Base-by-base conservation (phyloP, 495 filamentous ascomycete genomes). In the Pyrenula aspistea region DNA sequence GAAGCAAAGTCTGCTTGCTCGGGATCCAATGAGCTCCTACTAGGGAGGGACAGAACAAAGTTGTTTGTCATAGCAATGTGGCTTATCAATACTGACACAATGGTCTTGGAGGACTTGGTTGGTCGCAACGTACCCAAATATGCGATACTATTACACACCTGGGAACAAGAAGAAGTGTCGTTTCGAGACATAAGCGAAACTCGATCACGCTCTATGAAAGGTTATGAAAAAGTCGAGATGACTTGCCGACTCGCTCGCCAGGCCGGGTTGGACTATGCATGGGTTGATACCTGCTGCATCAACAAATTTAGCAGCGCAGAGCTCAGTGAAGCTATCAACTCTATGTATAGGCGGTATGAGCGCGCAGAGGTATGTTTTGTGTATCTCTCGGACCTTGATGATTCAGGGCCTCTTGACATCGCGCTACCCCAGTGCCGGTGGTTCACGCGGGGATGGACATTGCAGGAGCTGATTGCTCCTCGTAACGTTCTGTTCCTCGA, bases 391-490 rank as follows among this genome's bases (percentile, higher is more conserved):
- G 67, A 68, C 49, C 59, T 68, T 25, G 50, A 52, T 52, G 50
- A 52, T 10, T 52, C 50, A 10, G 50, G 50, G 20, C 50, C 8
- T 8, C 50, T 20, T 19, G 19, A 52, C 50, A 19, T 8, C 50
- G 4, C 20, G 50, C 50, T 52, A 52, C 50, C 50, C 20, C 50
- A 19, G 8, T 52, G 61, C 53, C 53, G 60, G 0, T 76, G 73
- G 71, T 70, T 70, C 10, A 68, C 55, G 1, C 55, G 73, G 3
- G 71, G 71, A 0, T 76, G 73, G 73, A 72, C 71, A 4, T 55
- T 73, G 2, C 71, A 73, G 21, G 69, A 71, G 53, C 60, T 71
- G 2, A 57, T 62, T 23, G 73, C 70, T 54, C 61, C 72, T 3
- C 50, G 36, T 1, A 49, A 49, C 3, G 53, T 69, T 10, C 24